phyloP scores from a whole-genome alignment of 495 filamentous ascomycete species.

The Delitschia confertaspora region DNA sequence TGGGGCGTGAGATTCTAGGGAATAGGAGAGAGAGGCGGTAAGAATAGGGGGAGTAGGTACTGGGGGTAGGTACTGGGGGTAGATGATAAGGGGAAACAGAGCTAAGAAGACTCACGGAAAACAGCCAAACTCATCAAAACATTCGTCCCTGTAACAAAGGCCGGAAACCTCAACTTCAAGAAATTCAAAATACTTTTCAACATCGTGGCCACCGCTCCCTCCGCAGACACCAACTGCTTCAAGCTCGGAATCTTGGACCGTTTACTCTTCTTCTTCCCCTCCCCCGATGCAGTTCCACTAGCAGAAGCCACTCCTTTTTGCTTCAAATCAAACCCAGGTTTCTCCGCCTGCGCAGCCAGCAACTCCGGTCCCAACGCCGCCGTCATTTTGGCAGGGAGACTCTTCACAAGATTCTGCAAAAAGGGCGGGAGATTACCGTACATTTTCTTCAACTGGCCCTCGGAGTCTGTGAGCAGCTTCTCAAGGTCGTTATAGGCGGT shows the following conservation, averaged over 20 bases:
- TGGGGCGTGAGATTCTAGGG: too few relatives aligned
- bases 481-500: slow-evolving; percentile 88
- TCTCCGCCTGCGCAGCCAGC: slow-evolving; percentile 63
- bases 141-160: slow-evolving; percentile 71
- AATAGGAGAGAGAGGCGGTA: too few relatives aligned
- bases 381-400: slow-evolving; percentile 74
- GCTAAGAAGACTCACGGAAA: slow-evolving; percentile 52
- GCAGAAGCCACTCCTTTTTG: slow-evolving; percentile 40
- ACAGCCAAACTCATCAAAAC: slow-evolving; percentile 77
- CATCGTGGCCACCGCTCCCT: slow-evolving; percentile 72
- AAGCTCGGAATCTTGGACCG: slow-evolving; percentile 48
- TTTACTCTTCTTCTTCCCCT: slow-evolving; percentile 42
- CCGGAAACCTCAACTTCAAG: slow-evolving; percentile 73
- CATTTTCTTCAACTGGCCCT: slow-evolving; percentile 62
- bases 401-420: slow-evolving; percentile 78
- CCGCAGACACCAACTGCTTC: slow-evolving; percentile 75
- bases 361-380: slow-evolving; percentile 67
- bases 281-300: slow-evolving; percentile 27
- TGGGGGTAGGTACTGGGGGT: too few relatives aligned
- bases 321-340: slow-evolving; percentile 54
- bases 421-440: slow-evolving; percentile 70
- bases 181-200: slow-evolving; percentile 79
- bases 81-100: not conserved
- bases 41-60: too few relatives aligned
- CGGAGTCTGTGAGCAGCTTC: slow-evolving; percentile 67